Percentiles rank a stretch among this genome's conserved stretches.
Evolutionary conservation across 116 monocot genomes (phyloP).

Genomic region (Iris pallida): DNA sequence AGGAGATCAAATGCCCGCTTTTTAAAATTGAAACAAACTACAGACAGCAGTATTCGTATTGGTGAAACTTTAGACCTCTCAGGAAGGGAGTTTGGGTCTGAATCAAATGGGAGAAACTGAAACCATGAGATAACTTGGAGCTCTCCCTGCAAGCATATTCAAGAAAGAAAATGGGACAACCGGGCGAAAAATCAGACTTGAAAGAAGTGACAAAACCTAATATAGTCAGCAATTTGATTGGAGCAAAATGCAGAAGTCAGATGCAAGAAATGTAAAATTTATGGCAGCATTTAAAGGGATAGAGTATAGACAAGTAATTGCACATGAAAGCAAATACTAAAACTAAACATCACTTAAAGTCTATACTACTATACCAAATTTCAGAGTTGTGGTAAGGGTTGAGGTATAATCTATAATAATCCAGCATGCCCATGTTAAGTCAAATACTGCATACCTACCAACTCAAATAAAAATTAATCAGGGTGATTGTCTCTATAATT

Average conservation of each 20-base stretch:
- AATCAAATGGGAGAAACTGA: constrained; percentile 85
- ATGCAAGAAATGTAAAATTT: neutral
- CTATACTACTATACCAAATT: no score
- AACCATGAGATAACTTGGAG: constrained; percentile 85
- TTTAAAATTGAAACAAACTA: neutral
- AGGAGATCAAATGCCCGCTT: neutral
- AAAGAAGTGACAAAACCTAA: neutral
- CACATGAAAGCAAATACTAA: no score
- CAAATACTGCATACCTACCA: no score
- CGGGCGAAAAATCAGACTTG: neutral
- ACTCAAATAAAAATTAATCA: no score
- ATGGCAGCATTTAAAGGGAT: no score
- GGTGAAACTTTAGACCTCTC: constrained; percentile 46
- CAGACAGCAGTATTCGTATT: neutral
- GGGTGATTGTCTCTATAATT: no score
- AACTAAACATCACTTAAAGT: no score
- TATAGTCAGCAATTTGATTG: neutral
- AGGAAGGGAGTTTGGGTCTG: constrained; percentile 45
- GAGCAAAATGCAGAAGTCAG: neutral
- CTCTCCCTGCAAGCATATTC: constrained; percentile 54
- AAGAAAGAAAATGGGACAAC: neutral
- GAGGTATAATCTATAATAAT: no score
- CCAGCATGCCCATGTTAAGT: no score
- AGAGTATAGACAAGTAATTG: no score
- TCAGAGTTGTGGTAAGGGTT: no score